Evolutionary conservation across 208 protist species (phyloP), one percentile per base, ranked within the genome.

Genomic region (Crithidia expoeki): DNA sequence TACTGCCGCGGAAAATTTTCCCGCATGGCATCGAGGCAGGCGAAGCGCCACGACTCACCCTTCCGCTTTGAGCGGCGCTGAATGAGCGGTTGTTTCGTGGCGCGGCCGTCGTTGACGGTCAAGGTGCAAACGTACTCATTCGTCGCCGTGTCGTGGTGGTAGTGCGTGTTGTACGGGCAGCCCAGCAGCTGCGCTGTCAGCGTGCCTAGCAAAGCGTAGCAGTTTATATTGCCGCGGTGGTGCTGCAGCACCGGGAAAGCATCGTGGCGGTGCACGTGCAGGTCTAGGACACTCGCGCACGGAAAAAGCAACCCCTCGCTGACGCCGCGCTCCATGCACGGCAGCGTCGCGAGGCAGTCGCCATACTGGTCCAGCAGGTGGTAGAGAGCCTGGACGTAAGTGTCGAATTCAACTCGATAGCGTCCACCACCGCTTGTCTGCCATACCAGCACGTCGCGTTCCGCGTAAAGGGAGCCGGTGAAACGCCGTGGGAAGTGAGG

Each of bases 1-100:
- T 94, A 93, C 68, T 92, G 87, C 27, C 65, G 76, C 2, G 92
- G 87, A 64, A 94, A 96, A 65, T 96, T 96, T 63, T 92, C 88
- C 12, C 80, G 79, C 55, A 96, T 57, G 4, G 89, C 89, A 47
- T 86, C 76, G 16, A 93, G 76, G 65, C 89, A 94, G 34, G 92
- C 92, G 55, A 73, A 71, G 12, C 89, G 86, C 89, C 86, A 94
- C 38, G 89, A 82, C 64, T 96, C 89, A 7, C 92, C 89, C 42
- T 86, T 84, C 53, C 76, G 76, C 63, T 79, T 81, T 4, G 85
- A 81, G 27, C 76, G 68, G 10, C 86, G 72, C 77, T 94, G 81
- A 59, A 86, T 84, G 21, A 96, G 80, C 6, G 90, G 56, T 50
- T 81, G 72, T 9, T 68, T 68, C 14, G 84, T 74, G 14, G 55